Evolutionary conservation across 2,329 filamentous ascomycete species (phyloP).

Genomic region (Diplodia seriata): DNA sequence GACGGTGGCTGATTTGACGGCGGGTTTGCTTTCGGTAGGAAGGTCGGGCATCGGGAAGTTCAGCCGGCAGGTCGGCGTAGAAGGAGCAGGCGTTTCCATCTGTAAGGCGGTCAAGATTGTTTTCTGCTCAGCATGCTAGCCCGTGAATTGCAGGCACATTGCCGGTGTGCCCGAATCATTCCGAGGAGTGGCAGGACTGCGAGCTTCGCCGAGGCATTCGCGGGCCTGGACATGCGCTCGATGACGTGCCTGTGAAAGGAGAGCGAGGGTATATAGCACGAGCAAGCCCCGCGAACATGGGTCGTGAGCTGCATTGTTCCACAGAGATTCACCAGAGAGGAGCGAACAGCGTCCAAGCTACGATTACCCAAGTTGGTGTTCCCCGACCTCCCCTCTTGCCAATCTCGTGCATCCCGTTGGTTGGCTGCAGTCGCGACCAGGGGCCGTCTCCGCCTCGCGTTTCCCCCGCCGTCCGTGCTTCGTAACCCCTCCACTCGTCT

Average conservation of each 20-base stretch:
- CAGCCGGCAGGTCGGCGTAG: constrained; percentile 28
- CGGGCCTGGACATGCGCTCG: not conserved
- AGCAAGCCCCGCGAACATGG: constrained; percentile 1
- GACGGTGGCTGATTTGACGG: constrained; percentile 23
- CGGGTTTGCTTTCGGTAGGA: constrained; percentile 21
- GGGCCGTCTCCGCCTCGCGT: constrained; percentile 17
- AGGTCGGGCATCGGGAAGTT: constrained; percentile 16
- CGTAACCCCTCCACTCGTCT: constrained; percentile 19
- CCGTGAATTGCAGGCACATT: constrained; percentile 16
- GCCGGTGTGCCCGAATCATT: constrained; percentile 21
- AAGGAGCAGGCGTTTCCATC: constrained; percentile 30
- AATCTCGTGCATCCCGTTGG: constrained; percentile 26
- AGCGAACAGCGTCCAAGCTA: constrained; percentile 2
- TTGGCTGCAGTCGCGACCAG: constrained; percentile 15
- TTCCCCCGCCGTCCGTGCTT: constrained; percentile 19
- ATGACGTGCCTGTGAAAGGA: constrained; percentile 18
- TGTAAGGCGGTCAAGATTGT: constrained; percentile 30
- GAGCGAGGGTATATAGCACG: constrained; percentile 8
- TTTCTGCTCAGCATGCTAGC: constrained; percentile 18
- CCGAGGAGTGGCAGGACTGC: constrained; percentile 26
- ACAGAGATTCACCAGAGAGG: not conserved
- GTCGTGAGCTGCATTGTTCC: not conserved
- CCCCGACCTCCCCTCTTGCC: constrained; percentile 13
- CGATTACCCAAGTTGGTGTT: constrained; percentile 1
- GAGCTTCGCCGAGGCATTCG: constrained; percentile 26